Percentiles rank a stretch among this genome's conserved stretches.
phyloP scores from a whole-genome alignment of 306 rosid species.

The Cucumis melo region DNA sequence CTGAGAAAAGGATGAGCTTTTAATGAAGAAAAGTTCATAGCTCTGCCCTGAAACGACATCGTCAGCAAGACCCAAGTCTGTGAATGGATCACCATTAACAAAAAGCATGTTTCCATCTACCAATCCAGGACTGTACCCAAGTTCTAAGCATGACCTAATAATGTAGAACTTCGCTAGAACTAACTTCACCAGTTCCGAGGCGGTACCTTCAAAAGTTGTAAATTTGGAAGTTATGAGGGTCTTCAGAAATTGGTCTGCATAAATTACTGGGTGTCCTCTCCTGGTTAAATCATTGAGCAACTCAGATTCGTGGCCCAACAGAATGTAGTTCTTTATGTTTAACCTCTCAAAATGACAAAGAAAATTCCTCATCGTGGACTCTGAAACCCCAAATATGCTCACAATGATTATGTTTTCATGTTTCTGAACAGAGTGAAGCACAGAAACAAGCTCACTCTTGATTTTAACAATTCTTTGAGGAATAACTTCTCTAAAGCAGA shows the following conservation, averaged over 20 bases:
- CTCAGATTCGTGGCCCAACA: slow-evolving; percentile 48
- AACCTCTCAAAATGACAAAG: slow-evolving; percentile 79
- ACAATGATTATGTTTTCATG: slow-evolving; percentile 33
- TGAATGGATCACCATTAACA: slow-evolving; percentile 21
- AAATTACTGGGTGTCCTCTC: slow-evolving; percentile 68
- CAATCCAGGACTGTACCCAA: slow-evolving; percentile 37
- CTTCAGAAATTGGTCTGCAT: slow-evolving; percentile 36
- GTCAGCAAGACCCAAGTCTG: slow-evolving; percentile 14
- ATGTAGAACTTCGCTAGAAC: slow-evolving; percentile 40
- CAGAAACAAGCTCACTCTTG: slow-evolving; percentile 44
- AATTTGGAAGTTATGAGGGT: slow-evolving; percentile 29
- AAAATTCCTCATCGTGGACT: slow-evolving; percentile 40
- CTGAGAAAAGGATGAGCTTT: slow-evolving; percentile 34
- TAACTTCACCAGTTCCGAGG: slow-evolving; percentile 22
- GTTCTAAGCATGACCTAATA: slow-evolving; percentile 40
- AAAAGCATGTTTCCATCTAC: slow-evolving; percentile 57
- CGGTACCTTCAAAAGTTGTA: slow-evolving; percentile 21
- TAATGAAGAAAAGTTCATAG: slow-evolving; percentile 36
- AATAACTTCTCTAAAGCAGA: slow-evolving; percentile 77
- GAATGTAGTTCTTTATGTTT: slow-evolving; percentile 46
- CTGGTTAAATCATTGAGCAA: slow-evolving; percentile 59
- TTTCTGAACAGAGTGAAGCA: slow-evolving; percentile 39
- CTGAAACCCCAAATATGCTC: slow-evolving; percentile 40
- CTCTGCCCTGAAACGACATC: slow-evolving; percentile 37
- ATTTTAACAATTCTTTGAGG: slow-evolving; percentile 40